Base-by-base conservation (phyloP, 306 rosid species). In the Malus orientalis region DNA sequence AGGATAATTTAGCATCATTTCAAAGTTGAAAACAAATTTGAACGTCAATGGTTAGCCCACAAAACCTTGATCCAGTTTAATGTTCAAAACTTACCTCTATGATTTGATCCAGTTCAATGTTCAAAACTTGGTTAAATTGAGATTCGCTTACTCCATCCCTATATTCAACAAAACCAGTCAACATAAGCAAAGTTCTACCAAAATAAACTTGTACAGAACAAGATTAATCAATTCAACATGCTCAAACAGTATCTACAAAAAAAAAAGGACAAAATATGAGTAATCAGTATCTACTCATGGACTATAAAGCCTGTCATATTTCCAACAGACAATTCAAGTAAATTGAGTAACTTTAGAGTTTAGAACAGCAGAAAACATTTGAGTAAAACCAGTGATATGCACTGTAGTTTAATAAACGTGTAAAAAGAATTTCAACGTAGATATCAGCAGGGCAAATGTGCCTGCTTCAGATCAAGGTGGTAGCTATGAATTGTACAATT, bases 121-220 rank as follows among this genome's bases (percentile, higher is more conserved):
- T 96, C 84, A 92, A 57, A 4, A 96, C 99, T 88, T 96, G 97
- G 33, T 85, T 96, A 78, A 96, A 96, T 40, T 96, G 99, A 0
- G 99, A 96, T 54, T 96, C 98, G 4, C 97, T 91, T 19, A 96
- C 98, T 38, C 99, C 99, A 74, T 96, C 99, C 96, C 99, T 96
- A 38, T 32, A 80, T 72, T 32, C 42, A 67, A 32, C 22, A 36
- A 4, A 4, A 76, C 15, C 4, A 36, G 58, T 55, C 61, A 64
- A 64, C 59, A 76, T 29, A 59, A 38, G 65, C 27, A 67, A 11
- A 49, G 3, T 32, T 19, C 10, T 38, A 11, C 47, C 40, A 36
- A 67, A 4, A 38, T 5, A 29, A 63, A 30, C 38, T 12, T 6
- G 3, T 19, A 27, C 8, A 3, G 42, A 30, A 63, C 8, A 18